Evolutionary conservation across 139 green algal genomes (phyloP).

Genomic region (Marvania coccoides): DNA sequence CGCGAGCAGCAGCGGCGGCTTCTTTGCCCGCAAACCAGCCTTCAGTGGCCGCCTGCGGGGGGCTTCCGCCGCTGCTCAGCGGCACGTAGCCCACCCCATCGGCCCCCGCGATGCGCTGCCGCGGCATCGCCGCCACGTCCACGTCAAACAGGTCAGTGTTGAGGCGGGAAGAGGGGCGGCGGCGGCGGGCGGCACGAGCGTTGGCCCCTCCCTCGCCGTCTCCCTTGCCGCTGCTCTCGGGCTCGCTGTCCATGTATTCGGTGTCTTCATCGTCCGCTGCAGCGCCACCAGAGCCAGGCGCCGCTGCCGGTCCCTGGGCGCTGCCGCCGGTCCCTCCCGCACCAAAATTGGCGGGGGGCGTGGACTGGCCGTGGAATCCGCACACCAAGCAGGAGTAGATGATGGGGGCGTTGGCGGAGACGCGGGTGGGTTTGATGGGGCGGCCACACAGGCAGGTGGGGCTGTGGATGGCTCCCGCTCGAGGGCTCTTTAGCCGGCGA

Average conservation of each 20-base stretch:
- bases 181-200: not conserved
- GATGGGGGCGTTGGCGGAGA: not conserved
- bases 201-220: not conserved
- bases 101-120: not conserved
- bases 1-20: not conserved
- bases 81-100: too few species aligned
- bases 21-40: not conserved
- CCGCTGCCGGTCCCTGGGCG: not conserved
- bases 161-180: not conserved
- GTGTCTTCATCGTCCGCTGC: not conserved
- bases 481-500: too few species aligned
- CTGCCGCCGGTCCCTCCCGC: too few species aligned
- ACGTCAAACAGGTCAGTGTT: not conserved
- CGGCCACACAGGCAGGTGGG: not conserved
- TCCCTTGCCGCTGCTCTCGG: not conserved
- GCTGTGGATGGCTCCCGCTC: not conserved
- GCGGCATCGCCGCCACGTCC: not conserved
- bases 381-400: not conserved
- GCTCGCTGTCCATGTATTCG: not conserved
- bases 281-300: not conserved
- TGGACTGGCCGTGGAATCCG: not conserved
- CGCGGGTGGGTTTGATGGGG: not conserved
- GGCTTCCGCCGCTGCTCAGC: too few species aligned
- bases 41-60: not conserved
- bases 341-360: too few species aligned